Evolutionary conservation across 768 basidiomycete genomes (phyloP), one percentile per base, ranked within the genome.

Genomic region (Podaxis sp.): DNA sequence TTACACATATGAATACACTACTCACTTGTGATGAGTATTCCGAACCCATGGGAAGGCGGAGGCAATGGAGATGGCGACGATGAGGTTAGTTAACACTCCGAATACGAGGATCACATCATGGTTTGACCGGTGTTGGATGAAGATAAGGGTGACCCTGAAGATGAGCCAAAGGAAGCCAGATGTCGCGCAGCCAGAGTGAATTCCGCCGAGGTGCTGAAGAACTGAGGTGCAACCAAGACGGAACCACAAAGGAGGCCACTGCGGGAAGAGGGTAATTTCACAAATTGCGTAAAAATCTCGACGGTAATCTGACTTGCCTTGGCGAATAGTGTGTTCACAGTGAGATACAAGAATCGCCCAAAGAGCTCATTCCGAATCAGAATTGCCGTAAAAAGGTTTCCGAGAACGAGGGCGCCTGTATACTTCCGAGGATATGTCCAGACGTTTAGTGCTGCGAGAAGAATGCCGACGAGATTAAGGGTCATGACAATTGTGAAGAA

Each of bases 301-400:
- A 19, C 39, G 24, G 12, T 52, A 28, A 60, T 30, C 26, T 26
- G 52, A 59, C 72, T 40, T 67, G 87, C 90, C 83, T 92, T 93
- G n/a, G 89, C 88, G 65, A 94, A 92, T 30, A 82, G 73, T 0
- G 85, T 89, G 70, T 91, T 93, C 65, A 90, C 84, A 22, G 87
- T 68, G 52, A 87, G 73, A 70, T 93, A 94, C 13, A 94, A 69
- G 39, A 86, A 73, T n/a, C 92, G 87, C 9, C 90, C 89, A 65
- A 93, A 93, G 1, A 92, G 77, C 67, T 94, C 92, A 68, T 94
- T 94, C 22, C 92, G 82, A 79, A 91, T 84, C 22, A 94, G 79
- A 61, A 93, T 86, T 4, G 90, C 85, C 26, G 84, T 75, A 66
- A 87, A 83, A 53, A 94, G 73, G 67, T 94, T 94, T 0, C 89